Base-by-base conservation (phyloP, 352 stramenopile species). In the Phytophthora pluvialis region DNA sequence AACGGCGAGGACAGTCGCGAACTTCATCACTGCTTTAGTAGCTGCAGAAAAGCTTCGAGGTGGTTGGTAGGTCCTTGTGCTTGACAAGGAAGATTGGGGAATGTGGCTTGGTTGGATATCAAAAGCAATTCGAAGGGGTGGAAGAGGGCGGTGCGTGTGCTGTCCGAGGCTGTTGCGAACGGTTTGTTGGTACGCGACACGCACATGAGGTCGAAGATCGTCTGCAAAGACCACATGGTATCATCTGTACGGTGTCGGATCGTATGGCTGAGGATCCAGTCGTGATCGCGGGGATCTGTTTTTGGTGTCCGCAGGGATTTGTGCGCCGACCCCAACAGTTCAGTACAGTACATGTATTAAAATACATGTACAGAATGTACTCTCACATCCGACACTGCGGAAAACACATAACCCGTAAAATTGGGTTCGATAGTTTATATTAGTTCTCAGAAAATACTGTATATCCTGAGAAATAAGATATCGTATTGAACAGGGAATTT, bases 21-120 rank as follows among this genome's bases (percentile, higher is more conserved):
- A 54, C 58, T 60, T 66, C 58, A 66, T 66, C 31, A 43, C 40
- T 66, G 58, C 58, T 66, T 66, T 43, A 60, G 58, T 66, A 66
- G 58, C 58, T 66, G 58, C 58, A 66, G 58, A n/a, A 54, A 66
- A 66, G 40, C 40, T 66, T 43, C 26, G 54, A 29, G 12, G 58
- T 43, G 47, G 38, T 35, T 46, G 29, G 31, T 11, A n/a, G 36
- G 46, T 55, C 54, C 53, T 64, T 70, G 61, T 2, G 38, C 61
- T 55, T 48, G 46, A 64, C 52, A 60, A 48, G 49, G 61, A 40
- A 64, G 21, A n/a, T 64, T 64, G 45, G 16, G 5, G 53, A 70
- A 64, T 70, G 61, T 51, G 16, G 6, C 4, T n/a, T n/a, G n/a
- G 4, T 15, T 36, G 12, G 11, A 56, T 46, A 33, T 26, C 31